Conservation (phyloP, 495 filamentous ascomycete species). For the Podospora pseudocomata region DNA sequence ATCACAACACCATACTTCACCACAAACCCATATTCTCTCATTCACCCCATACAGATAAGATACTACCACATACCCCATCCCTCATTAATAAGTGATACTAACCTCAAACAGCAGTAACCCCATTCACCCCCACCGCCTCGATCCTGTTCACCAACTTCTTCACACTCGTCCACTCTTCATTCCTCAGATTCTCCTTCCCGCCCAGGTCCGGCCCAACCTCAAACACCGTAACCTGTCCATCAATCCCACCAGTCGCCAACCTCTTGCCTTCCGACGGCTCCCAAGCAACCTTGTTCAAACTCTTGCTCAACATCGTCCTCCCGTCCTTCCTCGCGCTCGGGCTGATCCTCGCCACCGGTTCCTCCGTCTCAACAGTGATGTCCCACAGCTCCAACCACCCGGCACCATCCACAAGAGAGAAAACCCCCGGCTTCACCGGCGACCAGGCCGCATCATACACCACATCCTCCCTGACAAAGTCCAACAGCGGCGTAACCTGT, state of each 20-base stretch:
- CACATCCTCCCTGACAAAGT: slow-evolving; percentile 88
- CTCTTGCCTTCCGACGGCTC: slow-evolving; percentile 82
- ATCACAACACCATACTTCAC: not conserved
- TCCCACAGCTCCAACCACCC: slow-evolving; percentile 97
- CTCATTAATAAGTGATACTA: not conserved
- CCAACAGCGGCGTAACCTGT: slow-evolving; percentile 69
- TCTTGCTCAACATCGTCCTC: slow-evolving; percentile 62
- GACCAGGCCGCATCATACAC: slow-evolving; percentile 97
- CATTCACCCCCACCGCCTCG: slow-evolving; percentile 47
- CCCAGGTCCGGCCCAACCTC: slow-evolving; percentile 85
- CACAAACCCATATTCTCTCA: not conserved
- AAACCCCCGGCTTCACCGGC: slow-evolving; percentile 85
- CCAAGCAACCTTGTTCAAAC: slow-evolving; percentile 91
- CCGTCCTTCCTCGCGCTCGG: slow-evolving; percentile 61
- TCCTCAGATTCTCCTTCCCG: slow-evolving; percentile 70
- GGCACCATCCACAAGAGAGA: slow-evolving; percentile 87
- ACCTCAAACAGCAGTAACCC: slow-evolving; percentile 22
- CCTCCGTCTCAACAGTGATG: slow-evolving; percentile 84
- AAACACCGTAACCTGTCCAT: slow-evolving; percentile 85
- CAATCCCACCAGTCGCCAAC: slow-evolving; percentile 83
- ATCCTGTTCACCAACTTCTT: slow-evolving; percentile 77
- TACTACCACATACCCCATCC: not conserved
- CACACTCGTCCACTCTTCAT: slow-evolving; percentile 86
- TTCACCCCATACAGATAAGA: not conserved
- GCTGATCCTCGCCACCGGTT: slow-evolving; percentile 72